Percentiles rank a stretch among this genome's conserved stretches.
These are phyloP conservation scores for Huntiella bhutanensis DNA, from an alignment of 2,329 filamentous ascomycete genomes.

Conservation along the genomic window DNA sequence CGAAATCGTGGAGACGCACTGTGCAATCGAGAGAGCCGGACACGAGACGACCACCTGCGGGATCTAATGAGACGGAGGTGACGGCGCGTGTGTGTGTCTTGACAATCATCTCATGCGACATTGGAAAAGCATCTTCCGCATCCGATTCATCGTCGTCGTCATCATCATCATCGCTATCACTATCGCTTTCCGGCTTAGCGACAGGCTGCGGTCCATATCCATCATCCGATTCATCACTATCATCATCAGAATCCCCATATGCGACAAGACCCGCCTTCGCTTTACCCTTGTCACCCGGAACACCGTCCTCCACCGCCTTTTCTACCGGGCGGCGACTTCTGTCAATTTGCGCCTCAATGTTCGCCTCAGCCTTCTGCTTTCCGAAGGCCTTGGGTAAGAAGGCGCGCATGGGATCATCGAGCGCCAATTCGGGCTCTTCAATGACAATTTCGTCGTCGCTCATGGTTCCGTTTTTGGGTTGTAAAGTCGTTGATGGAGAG, in stretches of 20 bases:
- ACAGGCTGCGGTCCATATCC: slow-evolving; percentile 19
- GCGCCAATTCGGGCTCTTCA: slow-evolving; percentile 29
- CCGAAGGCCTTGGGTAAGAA: slow-evolving; percentile 75
- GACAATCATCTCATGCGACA: slow-evolving; percentile 80
- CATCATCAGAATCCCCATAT: slow-evolving; percentile 7
- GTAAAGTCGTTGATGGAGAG: no score
- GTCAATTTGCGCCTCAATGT: slow-evolving; percentile 66
- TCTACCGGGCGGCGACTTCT: slow-evolving; percentile 41
- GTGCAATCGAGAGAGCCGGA: slow-evolving; percentile 86
- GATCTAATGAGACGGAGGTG: slow-evolving; percentile 68
- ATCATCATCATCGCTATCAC: slow-evolving; percentile 29
- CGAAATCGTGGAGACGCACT: slow-evolving; percentile 85
- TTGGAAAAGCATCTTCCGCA: slow-evolving; percentile 73
- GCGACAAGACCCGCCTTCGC: slow-evolving; percentile 10
- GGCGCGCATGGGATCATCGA: slow-evolving; percentile 51
- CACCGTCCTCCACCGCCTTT: not conserved
- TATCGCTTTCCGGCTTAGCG: slow-evolving; percentile 25
- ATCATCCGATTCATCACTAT: slow-evolving; percentile 24
- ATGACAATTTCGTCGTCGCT: slow-evolving; percentile 42
- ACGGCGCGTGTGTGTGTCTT: slow-evolving; percentile 83
- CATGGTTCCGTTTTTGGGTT: slow-evolving; percentile 2
- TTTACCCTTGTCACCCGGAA: slow-evolving; percentile 7
- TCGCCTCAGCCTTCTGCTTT: slow-evolving; percentile 54
- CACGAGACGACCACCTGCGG: slow-evolving; percentile 64
- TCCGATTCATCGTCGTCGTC: slow-evolving; percentile 43